Evolutionary conservation across 2,329 filamentous ascomycete species (phyloP), one percentile per base, ranked within the genome.

Genomic region (Fusarium tjaetaba): DNA sequence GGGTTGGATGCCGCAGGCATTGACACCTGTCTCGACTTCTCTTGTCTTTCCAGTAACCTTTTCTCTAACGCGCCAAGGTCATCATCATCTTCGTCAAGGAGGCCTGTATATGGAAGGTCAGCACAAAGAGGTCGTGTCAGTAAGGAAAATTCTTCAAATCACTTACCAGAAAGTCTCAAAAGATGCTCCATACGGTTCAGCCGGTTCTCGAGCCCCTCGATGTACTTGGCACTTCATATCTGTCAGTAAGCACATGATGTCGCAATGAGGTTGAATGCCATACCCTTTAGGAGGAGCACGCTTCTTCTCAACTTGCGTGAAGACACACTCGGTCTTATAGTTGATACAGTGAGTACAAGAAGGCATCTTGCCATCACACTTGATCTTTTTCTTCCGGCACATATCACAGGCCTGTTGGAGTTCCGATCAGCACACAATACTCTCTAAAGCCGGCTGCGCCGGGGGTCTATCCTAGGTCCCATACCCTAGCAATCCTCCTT

Each of bases 281-380:
- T 88, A 97, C 95, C 96, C 96, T 87, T 98, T 99, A 2, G 96
- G 96, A 60, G 96, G 96, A 82, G 93, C 96, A 67, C 96, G 90
- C 88, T 99, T 99, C 91, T 99, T 99, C 86, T 99, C 96, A 42
- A 98, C 95, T 81, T 97, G 95, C 2, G 96, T 98, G 81, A 98
- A 98, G 77, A 97, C 90, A 82, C 96, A 99, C 78, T 97, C 95
- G 10, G 95, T 98, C 87, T 98, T 98, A 87, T 98, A 98, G 82
- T 98, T 98, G 82, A 93, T 93, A 82, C 96, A 99, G 84, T 98
- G 96, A 13, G 94, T 95, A 84, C 96, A 99, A 69, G 95, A 91
- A 42, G 96, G 96, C 84, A 97, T 90, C 85, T 97, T 97, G 76
- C 96, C 96, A 81, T 98, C 96, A 83, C 96, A 98, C 85, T 98